These are phyloP conservation scores for Alternaria brassicae DNA, from an alignment of 2,329 filamentous ascomycete genomes.

Conservation along the genomic window DNA sequence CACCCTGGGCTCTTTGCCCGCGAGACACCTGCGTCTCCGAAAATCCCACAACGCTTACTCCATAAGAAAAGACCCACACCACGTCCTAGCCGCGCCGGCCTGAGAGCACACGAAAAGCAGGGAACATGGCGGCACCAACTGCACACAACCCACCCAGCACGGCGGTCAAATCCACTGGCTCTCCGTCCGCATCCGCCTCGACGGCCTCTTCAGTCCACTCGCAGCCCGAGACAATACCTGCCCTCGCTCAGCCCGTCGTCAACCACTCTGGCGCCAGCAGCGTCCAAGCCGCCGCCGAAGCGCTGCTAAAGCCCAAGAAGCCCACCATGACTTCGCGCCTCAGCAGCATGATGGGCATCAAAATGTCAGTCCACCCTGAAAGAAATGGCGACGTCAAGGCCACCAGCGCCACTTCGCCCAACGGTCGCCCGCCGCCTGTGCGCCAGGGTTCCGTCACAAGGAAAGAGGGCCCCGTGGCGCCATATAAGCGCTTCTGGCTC, in stretches of 20 bases:
- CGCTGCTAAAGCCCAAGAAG: slow-evolving; percentile 47
- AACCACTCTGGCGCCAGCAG: slow-evolving; percentile 37
- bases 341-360: slow-evolving; percentile 51
- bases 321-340: slow-evolving; percentile 54
- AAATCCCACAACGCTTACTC: slow-evolving; percentile 19
- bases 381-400: slow-evolving; percentile 39
- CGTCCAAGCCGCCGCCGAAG: slow-evolving; percentile 43
- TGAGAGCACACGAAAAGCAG: slow-evolving; percentile 15
- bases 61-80: slow-evolving; percentile 14
- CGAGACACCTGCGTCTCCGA: slow-evolving; percentile 50
- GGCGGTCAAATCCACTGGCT: slow-evolving; percentile 37
- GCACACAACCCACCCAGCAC: slow-evolving; percentile 36
- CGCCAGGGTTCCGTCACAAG: slow-evolving; percentile 44
- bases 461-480: slow-evolving; percentile 33
- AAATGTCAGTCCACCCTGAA: slow-evolving; percentile 35
- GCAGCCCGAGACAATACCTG: slow-evolving; percentile 41
- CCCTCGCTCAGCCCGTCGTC: slow-evolving; percentile 37
- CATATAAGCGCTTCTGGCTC: slow-evolving; percentile 62
- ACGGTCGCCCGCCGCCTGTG: slow-evolving; percentile 37
- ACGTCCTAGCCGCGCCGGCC: slow-evolving; percentile 22
- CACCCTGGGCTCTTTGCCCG: slow-evolving; percentile 49
- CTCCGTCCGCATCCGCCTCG: slow-evolving; percentile 45
- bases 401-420: slow-evolving; percentile 35
- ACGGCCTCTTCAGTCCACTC: slow-evolving; percentile 50
- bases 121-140: slow-evolving; percentile 45